Conservation (phyloP, 768 basidiomycete genomes). For the Clavulina sp. region DNA sequence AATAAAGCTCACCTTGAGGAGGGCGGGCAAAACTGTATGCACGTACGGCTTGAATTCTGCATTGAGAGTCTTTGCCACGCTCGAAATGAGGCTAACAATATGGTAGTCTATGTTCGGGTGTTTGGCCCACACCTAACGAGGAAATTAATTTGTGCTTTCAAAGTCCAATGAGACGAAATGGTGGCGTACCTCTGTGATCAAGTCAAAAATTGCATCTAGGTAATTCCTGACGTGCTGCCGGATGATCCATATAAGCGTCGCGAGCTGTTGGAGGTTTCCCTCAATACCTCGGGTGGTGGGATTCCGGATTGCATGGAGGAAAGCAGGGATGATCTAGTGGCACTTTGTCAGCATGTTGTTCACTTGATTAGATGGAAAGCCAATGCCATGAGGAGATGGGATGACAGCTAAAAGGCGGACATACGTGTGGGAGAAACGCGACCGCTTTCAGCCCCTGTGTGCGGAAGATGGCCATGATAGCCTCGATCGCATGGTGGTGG, state of each 20-base stretch:
- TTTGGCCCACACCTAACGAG: constrained; percentile 86
- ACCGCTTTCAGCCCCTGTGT: constrained; percentile 95
- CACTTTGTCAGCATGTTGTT: background rate
- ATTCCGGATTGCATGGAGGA: constrained; percentile 69
- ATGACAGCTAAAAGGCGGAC: constrained; percentile 4
- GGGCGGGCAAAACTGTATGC: constrained; percentile 71
- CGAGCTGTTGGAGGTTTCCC: constrained; percentile 87
- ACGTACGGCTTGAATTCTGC: constrained; percentile 96
- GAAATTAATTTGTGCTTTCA: too few relatives aligned
- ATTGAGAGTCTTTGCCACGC: constrained; percentile 81
- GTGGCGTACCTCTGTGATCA: constrained; percentile 77
- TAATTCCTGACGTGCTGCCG: constrained; percentile 94
- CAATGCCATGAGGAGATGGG: background rate
- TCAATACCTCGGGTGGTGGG: constrained; percentile 74
- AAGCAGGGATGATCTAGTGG: constrained; percentile 73
- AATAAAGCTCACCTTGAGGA: constrained; percentile 39
- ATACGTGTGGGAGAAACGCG: constrained; percentile 80
- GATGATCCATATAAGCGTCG: constrained; percentile 88
- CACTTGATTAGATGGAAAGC: background rate
- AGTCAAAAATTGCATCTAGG: constrained; percentile 63
- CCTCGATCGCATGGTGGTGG: constrained; percentile 89
- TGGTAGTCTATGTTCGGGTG: constrained; percentile 63
- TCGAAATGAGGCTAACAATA: constrained; percentile 82
- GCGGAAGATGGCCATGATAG: constrained; percentile 97
- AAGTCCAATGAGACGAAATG: too few relatives aligned